Conservation (phyloP, 352 stramenopile species). For the Thraustochytrium sp. region DNA sequence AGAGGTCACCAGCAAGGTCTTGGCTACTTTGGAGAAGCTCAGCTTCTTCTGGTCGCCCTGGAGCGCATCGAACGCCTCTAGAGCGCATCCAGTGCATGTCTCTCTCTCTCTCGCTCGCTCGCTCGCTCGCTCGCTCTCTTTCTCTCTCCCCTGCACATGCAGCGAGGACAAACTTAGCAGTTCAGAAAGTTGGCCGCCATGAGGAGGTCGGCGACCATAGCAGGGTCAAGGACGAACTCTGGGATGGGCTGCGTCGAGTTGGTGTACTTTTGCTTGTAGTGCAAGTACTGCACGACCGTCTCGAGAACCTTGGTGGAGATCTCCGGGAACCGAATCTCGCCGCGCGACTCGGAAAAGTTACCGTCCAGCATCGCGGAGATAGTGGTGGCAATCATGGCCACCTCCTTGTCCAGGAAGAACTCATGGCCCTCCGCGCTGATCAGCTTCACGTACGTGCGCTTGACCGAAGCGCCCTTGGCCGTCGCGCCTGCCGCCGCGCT, state of each 20-base stretch:
- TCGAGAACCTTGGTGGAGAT: constrained; percentile 93
- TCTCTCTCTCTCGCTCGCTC: too few species aligned
- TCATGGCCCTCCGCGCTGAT: constrained; percentile 85
- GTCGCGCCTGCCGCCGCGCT: too few species aligned
- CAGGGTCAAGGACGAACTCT: constrained; percentile 95
- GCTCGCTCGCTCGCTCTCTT: too few species aligned
- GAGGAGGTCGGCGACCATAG: constrained; percentile 92
- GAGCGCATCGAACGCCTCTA: too few species aligned
- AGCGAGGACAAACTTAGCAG: too few species aligned
- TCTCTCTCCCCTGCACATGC: too few species aligned
- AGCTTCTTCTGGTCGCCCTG: too few species aligned
- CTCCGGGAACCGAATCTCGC: constrained; percentile 93
- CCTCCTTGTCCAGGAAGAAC: constrained; percentile 86
- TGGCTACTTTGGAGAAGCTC: too few species aligned
- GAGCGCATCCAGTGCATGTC: too few species aligned
- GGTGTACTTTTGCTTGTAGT: constrained; percentile 94
- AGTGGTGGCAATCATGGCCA: constrained; percentile 86
- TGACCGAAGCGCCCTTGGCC: neutral
- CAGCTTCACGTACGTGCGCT: neutral
- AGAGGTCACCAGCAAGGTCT: too few species aligned
- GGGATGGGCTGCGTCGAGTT: constrained; percentile 88
- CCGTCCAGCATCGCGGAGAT: constrained; percentile 94
- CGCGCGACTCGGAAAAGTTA: constrained; percentile 69
- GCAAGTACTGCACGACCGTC: constrained; percentile 95
- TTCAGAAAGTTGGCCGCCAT: constrained; percentile 97